These are phyloP conservation scores for Tylopilus felleus DNA, from an alignment of 768 basidiomycete species.

Conservation along the genomic window DNA sequence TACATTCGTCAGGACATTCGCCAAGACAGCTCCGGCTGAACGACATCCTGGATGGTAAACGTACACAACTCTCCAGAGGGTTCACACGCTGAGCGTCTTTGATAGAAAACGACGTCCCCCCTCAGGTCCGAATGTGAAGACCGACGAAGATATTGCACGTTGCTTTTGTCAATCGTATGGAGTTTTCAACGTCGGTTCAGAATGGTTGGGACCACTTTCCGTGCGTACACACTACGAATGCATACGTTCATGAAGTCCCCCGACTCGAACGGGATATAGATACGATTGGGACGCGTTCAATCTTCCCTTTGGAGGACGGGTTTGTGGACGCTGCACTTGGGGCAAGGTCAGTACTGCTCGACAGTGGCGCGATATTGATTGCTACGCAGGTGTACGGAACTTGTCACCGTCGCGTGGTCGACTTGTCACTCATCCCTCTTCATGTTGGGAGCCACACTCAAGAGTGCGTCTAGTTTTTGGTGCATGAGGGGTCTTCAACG, in stretches of 20 bases:
- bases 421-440: neutral
- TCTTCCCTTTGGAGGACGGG: constrained; percentile 2
- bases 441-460: constrained; percentile 2
- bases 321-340: neutral
- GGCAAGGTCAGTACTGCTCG: neutral
- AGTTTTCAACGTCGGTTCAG: neutral
- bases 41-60: neutral
- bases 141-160: neutral
- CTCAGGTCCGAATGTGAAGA: neutral
- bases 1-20: neutral
- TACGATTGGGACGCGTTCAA: constrained; percentile 1
- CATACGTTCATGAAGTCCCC: no score
- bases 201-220: neutral
- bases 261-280: no score
- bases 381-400: neutral
- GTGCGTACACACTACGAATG: neutral
- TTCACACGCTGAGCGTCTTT: neutral
- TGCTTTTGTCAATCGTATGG: neutral
- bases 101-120: neutral
- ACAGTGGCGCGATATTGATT: neutral
- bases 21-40: neutral
- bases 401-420: neutral
- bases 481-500: no score
- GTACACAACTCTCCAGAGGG: neutral
- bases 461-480: neutral